Percentiles rank a stretch among this genome's conserved stretches.
Conservation (phyloP, 768 basidiomycete genomes). For the Lentinula edodes region DNA sequence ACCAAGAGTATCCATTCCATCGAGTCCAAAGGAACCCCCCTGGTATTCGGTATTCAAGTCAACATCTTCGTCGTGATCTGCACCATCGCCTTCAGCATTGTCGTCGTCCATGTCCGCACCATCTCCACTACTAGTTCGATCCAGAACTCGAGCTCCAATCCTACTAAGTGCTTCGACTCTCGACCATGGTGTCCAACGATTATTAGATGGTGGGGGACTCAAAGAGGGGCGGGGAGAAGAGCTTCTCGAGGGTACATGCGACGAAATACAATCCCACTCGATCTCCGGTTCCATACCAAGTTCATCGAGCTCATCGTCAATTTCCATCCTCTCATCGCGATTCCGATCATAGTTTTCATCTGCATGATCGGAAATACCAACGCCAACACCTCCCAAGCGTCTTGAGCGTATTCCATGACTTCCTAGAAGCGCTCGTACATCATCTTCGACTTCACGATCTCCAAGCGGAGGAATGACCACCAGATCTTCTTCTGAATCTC, state of each 20-base stretch:
- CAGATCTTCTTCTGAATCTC: conserved; percentile 35
- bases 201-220: neutral
- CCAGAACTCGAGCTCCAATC: neutral
- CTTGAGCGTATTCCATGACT: conserved; percentile 40
- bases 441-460: conserved; percentile 48
- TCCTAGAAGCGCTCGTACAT: conserved; percentile 50
- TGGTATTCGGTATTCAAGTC: neutral
- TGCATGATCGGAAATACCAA: neutral
- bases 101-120: neutral
- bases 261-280: conserved; percentile 49
- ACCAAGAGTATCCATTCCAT: neutral
- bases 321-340: conserved; percentile 26
- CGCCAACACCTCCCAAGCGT: conserved; percentile 9
- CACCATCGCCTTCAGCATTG: conserved; percentile 9
- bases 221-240: conserved; percentile 41
- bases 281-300: conserved; percentile 26
- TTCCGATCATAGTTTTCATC: conserved; percentile 6
- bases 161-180: conserved; percentile 4
- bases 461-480: conserved; percentile 54
- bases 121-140: neutral
- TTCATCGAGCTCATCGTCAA: conserved; percentile 30
- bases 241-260: conserved; percentile 36
- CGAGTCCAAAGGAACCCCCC: neutral
- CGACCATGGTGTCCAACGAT: conserved; percentile 7
- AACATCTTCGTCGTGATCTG: conserved; percentile 1